phyloP scores from a whole-genome alignment of 2,329 filamentous ascomycete genomes.

The Geosmithia morbida region DNA sequence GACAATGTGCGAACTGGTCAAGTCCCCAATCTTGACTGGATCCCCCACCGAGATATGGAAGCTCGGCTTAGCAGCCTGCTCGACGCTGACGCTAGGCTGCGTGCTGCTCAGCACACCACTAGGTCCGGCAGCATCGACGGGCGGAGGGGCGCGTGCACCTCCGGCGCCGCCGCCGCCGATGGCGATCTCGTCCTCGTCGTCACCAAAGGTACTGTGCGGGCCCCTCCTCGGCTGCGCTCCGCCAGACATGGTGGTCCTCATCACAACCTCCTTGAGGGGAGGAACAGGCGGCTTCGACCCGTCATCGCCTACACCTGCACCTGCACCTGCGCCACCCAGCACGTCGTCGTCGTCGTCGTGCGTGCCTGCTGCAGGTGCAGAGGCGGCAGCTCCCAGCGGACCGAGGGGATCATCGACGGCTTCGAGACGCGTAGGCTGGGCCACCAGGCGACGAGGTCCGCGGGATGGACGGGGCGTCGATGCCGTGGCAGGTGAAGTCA shows the following conservation, averaged over 20 bases:
- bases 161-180: conserved; percentile 16
- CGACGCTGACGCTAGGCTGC: conserved; percentile 73
- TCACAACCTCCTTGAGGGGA: conserved; percentile 50
- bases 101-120: conserved; percentile 35
- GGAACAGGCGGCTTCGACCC: conserved; percentile 45
- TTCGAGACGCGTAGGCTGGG: conserved; percentile 65
- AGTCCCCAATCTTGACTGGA: conserved; percentile 92
- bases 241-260: conserved; percentile 39
- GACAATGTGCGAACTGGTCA: conserved; percentile 94
- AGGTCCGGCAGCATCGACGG: conserved; percentile 42
- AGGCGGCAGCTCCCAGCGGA: conserved; percentile 46
- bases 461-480: conserved; percentile 25
- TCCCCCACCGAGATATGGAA: conserved; percentile 91
- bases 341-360: conserved; percentile 24
- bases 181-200: conserved; percentile 20
- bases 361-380: neutral
- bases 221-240: neutral
- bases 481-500: conserved; percentile 8
- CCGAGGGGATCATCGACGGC: conserved; percentile 66
- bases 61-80: conserved; percentile 82
- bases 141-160: conserved; percentile 46
- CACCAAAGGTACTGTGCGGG: no score
- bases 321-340: conserved; percentile 2
- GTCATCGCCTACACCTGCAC: conserved; percentile 17
- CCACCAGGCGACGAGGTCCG: conserved; percentile 49